These are phyloP conservation scores for Pestalotiopsis sp. DNA, from an alignment of 2,329 filamentous ascomycete genomes.

Conservation along the genomic window DNA sequence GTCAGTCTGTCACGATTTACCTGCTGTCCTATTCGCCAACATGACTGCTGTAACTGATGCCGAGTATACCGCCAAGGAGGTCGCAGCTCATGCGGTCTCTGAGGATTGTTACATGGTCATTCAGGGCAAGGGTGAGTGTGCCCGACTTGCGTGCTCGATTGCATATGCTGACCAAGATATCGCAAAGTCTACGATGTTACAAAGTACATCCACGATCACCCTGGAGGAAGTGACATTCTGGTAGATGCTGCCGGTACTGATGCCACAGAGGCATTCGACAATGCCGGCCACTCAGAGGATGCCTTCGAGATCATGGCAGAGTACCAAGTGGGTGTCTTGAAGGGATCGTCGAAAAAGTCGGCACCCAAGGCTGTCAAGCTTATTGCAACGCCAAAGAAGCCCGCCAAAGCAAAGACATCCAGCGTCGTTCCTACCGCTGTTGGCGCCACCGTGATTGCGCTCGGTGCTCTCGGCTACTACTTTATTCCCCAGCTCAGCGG, in stretches of 20 bases:
- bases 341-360: constrained; percentile 27
- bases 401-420: constrained; percentile 8
- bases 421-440: constrained; percentile 8
- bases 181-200: constrained; percentile 59
- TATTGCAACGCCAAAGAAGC: constrained; percentile 17
- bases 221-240: constrained; percentile 77
- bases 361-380: constrained; percentile 26
- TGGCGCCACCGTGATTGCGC: constrained; percentile 18
- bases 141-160: not conserved
- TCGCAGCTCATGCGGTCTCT: constrained; percentile 51
- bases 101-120: constrained; percentile 58
- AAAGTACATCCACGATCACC: constrained; percentile 61
- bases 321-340: constrained; percentile 40
- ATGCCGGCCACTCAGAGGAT: constrained; percentile 78
- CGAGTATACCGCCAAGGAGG: constrained; percentile 40
- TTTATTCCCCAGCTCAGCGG: constrained; percentile 19
- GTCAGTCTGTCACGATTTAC: not conserved
- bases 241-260: constrained; percentile 79
- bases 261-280: constrained; percentile 79
- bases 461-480: constrained; percentile 20
- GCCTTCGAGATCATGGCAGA: constrained; percentile 44
- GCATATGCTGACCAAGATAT: not conserved
- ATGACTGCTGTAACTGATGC: constrained; percentile 21
- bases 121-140: constrained; percentile 51
- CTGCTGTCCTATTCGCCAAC: not conserved